Evolutionary conservation across 257 asterid species (phyloP).

Genomic region (Solanum neorickii): DNA sequence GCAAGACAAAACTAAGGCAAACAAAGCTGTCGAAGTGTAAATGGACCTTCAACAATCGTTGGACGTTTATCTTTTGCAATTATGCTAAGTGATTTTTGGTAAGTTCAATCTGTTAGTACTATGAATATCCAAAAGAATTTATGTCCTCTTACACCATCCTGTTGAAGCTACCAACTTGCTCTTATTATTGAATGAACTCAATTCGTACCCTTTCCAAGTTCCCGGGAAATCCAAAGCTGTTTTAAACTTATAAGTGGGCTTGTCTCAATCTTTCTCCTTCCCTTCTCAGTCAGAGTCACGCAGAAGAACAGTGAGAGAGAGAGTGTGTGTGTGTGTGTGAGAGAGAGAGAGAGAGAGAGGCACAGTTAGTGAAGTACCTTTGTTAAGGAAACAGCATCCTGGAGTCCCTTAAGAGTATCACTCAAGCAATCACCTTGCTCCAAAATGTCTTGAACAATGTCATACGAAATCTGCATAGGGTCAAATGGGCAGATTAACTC

Average conservation of each 20-base stretch:
- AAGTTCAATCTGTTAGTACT: not conserved
- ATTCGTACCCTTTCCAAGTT: not conserved
- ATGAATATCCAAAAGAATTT: not conserved
- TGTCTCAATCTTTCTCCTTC: not conserved
- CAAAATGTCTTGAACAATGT: conserved; percentile 71
- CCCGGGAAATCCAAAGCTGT: not conserved
- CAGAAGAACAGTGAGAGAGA: not conserved
- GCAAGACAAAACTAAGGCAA: not conserved
- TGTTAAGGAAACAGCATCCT: conserved; percentile 83
- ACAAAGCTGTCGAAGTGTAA: not conserved
- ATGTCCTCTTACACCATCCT: not conserved
- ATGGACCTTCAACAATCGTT: not conserved
- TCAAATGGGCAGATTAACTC: not conserved
- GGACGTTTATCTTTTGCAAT: not conserved
- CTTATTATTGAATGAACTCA: not conserved
- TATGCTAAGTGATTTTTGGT: not conserved
- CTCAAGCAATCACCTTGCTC: conserved; percentile 75
- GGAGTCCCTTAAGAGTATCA: conserved; percentile 77
- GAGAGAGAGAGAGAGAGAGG: not conserved
- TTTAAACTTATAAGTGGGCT: not conserved
- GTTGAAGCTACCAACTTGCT: not conserved
- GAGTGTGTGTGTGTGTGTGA: no score
- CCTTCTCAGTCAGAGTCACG: not conserved
- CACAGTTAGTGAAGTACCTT: conserved; percentile 37
- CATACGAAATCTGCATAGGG: conserved; percentile 60